These are phyloP conservation scores for Hordeum marinum DNA, from an alignment of 176 grass and related monocot genomes.

Conservation along the genomic window DNA sequence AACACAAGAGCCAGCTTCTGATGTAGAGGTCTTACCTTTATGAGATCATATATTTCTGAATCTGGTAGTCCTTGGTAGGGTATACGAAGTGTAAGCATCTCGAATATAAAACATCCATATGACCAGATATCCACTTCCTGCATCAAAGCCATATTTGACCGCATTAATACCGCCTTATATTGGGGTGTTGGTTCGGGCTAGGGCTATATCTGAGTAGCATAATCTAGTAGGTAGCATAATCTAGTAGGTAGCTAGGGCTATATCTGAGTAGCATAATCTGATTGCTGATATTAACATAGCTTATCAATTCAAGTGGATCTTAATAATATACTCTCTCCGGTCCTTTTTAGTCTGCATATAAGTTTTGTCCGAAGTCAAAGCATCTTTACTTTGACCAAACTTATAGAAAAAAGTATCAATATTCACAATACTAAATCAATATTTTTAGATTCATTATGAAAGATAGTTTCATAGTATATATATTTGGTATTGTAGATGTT, in stretches of 20 bases:
- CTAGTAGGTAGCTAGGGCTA: not conserved
- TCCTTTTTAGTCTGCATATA: no score
- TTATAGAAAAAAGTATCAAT: no score
- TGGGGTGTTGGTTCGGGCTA: not conserved
- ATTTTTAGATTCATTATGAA: no score
- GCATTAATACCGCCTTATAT: not conserved
- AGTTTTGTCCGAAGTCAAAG: no score
- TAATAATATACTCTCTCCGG: not conserved
- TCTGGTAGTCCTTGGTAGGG: constrained; percentile 74
- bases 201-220: not conserved
- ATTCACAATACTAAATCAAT: no score
- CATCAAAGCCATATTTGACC: constrained; percentile 13
- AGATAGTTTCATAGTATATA: no score
- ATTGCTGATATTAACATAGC: not conserved
- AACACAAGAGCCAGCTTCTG: not conserved
- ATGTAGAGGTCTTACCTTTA: constrained; percentile 46
- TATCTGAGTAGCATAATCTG: constrained; percentile 1
- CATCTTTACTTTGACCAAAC: no score
- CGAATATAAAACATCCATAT: constrained; percentile 86
- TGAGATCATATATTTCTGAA: constrained; percentile 74
- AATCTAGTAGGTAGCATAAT: constrained; percentile 7
- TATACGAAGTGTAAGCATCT: constrained; percentile 77
- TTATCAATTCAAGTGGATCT: not conserved
- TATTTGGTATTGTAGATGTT: no score
- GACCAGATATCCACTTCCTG: constrained; percentile 99